phyloP scores from a whole-genome alignment of 2,329 filamentous ascomycete species.

The Colletotrichum sp. region DNA sequence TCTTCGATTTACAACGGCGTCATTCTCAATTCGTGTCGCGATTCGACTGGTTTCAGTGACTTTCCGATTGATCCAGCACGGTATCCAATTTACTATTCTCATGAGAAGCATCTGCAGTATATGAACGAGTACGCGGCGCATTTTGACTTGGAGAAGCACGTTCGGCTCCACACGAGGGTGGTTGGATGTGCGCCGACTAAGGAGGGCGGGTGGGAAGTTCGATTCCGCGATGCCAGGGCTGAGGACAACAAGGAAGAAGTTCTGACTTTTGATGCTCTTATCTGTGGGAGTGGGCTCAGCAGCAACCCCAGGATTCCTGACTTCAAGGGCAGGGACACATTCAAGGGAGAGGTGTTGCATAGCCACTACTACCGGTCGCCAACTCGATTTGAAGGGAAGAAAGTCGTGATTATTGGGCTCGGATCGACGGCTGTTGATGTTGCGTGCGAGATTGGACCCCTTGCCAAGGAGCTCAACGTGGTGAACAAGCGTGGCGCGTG shows the following conservation, averaged over 20 bases:
- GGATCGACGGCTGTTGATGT: constrained; percentile 44
- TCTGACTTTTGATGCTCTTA: constrained; percentile 35
- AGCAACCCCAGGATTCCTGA: constrained; percentile 34
- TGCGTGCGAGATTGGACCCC: constrained; percentile 37
- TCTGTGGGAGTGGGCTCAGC: constrained; percentile 37
- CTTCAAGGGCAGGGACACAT: constrained; percentile 33
- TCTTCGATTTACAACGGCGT: constrained; percentile 40
- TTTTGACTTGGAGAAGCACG: constrained; percentile 36
- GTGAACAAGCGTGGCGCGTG: constrained; percentile 41
- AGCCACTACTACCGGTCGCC: constrained; percentile 41
- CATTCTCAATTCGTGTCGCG: constrained; percentile 40
- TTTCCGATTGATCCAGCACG: constrained; percentile 42
- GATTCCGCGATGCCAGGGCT: constrained; percentile 20
- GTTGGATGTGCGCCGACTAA: constrained; percentile 29
- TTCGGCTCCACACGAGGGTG: constrained; percentile 36
- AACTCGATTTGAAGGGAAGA: constrained; percentile 37
- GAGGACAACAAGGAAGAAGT: constrained; percentile 22
- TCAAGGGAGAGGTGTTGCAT: constrained; percentile 38
- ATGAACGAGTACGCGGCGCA: constrained; percentile 39
- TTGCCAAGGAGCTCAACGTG: constrained; percentile 37
- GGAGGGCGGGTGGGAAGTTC: constrained; percentile 34
- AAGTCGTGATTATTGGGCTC: constrained; percentile 39
- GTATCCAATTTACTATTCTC: constrained; percentile 40
- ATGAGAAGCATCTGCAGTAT: constrained; percentile 37
- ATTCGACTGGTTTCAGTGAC: constrained; percentile 41